A percentile compares a stretch with the other conserved stretches of the same genome.
phyloP scores from a whole-genome alignment of 2,329 filamentous ascomycete species.

The Colletotrichum tofieldiae region DNA sequence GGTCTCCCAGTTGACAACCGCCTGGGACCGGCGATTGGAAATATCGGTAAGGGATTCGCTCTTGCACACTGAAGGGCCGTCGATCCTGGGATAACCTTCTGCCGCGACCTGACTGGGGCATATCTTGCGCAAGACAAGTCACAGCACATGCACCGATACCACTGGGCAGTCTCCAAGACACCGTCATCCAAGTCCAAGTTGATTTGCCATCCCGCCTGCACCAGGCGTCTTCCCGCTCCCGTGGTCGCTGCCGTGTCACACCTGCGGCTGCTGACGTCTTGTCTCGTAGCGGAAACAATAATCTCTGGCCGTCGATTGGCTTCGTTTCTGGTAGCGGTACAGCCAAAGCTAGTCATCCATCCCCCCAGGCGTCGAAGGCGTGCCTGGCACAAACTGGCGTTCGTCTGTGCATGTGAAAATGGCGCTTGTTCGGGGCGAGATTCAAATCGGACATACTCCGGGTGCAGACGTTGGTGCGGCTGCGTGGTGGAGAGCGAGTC shows the following conservation, averaged over 20 bases:
- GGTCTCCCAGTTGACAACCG: too few relatives aligned
- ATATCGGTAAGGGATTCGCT: not conserved
- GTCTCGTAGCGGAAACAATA: slow-evolving; percentile 14
- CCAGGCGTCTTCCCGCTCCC: slow-evolving; percentile 29
- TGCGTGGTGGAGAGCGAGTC: slow-evolving; percentile 28
- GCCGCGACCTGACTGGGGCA: slow-evolving; percentile 3
- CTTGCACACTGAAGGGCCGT: not conserved
- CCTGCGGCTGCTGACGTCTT: slow-evolving; percentile 22
- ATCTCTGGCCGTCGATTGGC: slow-evolving; percentile 18
- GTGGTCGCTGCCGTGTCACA: slow-evolving; percentile 6
- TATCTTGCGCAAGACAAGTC: slow-evolving; percentile 8
- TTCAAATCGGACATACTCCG: slow-evolving; percentile 31
- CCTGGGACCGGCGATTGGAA: not conserved
- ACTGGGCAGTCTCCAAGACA: slow-evolving; percentile 18
- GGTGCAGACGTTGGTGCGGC: not conserved
- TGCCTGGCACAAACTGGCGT: slow-evolving; percentile 7
- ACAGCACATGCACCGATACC: not conserved
- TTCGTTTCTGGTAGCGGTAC: slow-evolving; percentile 24
- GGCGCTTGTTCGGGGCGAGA: slow-evolving; percentile 31
- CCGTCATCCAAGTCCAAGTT: slow-evolving; percentile 1
- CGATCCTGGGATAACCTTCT: not conserved
- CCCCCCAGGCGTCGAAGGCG: slow-evolving; percentile 5
- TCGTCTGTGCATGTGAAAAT: slow-evolving; percentile 38
- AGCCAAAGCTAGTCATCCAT: slow-evolving; percentile 22
- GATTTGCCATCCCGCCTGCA: slow-evolving; percentile 21